Base-by-base conservation (phyloP, 768 basidiomycete genomes). In the Suillus decipiens region DNA sequence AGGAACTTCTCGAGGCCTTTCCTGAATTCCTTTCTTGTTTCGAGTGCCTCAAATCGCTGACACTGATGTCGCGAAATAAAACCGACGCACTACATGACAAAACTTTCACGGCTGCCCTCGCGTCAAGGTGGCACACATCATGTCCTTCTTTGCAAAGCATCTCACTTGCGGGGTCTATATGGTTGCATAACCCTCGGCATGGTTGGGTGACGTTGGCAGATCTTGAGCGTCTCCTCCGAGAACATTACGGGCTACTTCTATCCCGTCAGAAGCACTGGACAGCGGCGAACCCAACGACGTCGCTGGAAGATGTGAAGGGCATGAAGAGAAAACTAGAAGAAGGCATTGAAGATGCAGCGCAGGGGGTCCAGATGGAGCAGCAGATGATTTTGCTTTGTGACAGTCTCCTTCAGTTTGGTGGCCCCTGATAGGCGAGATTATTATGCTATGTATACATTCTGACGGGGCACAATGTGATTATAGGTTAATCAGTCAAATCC, bases 91-190 rank as follows among this genome's bases (percentile, higher is more conserved):
- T 73, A 11, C 65, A 69, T 28, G 66, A 64, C 19, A 59, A 60
- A 11, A 45, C 65, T 12, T 41, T 64, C 43, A 55, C 64, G 22
- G 45, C 51, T 1, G 37, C 59, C 37, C 65, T 73, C 5, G 65
- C 63, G 6, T 43, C 62, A 42, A 31, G 59, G 7, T 73, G 71
- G 70, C 72, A 70, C 55, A 22, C 63, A 10, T 51, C 60, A 9
- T 73, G 72, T 42, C 43, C 64, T 6, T 68, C 72, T 9, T 64
- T 73, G 31, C 70, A 73, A 59, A 63, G 66, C 47, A 65, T 73
- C 28, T 68, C 70, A 19, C 64, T 73, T 41, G 61, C 67, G 4
- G 56, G 61, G n/a, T 64, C 64, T 28, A 66, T 65, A 5, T 71
- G 64, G 43, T 66, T 73, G 45, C 66, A 63, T 54, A 67, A 70